Conservation (phyloP, 345 rosid species). For the Durio zibethinus region DNA sequence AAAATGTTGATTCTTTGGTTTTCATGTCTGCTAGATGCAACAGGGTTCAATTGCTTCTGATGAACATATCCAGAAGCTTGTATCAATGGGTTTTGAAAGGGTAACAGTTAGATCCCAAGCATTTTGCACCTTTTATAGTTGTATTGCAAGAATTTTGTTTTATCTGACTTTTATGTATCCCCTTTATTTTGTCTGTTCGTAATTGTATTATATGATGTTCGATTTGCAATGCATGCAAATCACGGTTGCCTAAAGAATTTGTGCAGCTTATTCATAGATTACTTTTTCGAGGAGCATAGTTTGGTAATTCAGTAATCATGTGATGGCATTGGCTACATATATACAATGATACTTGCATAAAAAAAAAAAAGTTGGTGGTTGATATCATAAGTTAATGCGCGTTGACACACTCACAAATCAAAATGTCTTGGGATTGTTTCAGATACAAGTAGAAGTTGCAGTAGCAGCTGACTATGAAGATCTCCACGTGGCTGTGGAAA, state of each 20-base stretch:
- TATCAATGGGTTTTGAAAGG: conserved; percentile 93
- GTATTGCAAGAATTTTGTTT: not conserved
- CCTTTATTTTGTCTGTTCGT: not conserved
- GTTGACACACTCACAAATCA: not conserved
- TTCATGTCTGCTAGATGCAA: conserved; percentile 15
- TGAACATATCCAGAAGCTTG: conserved; percentile 73
- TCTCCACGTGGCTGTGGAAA: conserved; percentile 85
- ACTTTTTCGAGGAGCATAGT: no score
- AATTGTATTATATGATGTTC: no score
- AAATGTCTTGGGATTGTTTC: conserved; percentile 23
- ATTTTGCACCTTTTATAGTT: not conserved
- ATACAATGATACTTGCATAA: no score
- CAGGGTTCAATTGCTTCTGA: conserved; percentile 54
- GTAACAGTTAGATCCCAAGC: conserved; percentile 25
- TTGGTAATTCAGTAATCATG: no score
- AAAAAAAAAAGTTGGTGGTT: not conserved
- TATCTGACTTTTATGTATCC: not conserved
- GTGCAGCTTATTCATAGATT: not conserved
- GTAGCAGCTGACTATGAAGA: conserved; percentile 92
- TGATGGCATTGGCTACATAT: no score
- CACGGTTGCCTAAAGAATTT: not conserved
- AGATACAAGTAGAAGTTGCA: conserved; percentile 97
- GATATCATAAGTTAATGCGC: not conserved
- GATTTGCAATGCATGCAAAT: not conserved
- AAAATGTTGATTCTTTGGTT: not conserved